Evolutionary conservation across 495 filamentous ascomycete genomes (phyloP), one percentile per base, ranked within the genome.

Genomic region (Lophiotrema nucula): DNA sequence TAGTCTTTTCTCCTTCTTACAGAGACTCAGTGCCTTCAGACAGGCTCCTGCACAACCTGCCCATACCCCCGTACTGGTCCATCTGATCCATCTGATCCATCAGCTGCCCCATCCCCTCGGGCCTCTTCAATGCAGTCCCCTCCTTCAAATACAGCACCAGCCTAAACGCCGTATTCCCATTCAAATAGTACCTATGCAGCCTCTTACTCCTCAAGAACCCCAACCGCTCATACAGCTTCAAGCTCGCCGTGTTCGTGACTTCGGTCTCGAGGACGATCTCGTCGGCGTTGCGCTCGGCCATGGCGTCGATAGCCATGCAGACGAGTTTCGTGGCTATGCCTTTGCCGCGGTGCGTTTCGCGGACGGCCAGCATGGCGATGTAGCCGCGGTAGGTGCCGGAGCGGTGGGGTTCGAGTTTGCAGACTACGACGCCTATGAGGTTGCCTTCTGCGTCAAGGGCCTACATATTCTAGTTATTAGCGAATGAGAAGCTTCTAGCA

Each of bases 241-340:
- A 92, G 5, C 90, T 91, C 4, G 90, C 88, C 2, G 85, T 84
- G 70, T 99, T 99, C 16, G 87, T 91, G 68, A 92, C 90, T 75
- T 99, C 95, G 2, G 95, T 99, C 77, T 99, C 95, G 37, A 99
- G 83, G 8, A 91, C 92, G 31, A 98, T 82, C 84, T 99, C 95
- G 67, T 97, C 92, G 42, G 95, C 95, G 68, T 89, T 77, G 47
- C 85, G 75, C 56, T 80, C 79, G 22, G 83, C 82, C 95, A 99
- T 97, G 28, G 87, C 87, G 69, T 96, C 90, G 59, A 99, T 93
- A 6, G 91, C 90, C 83, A 86, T 88, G 55, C 86, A 78, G 13
- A 97, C 95, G 19, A 99, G 75, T 47, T 83, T 84, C 4, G 92
- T 96, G 15, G 92, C 93, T 50, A 99, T 92, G n/a, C 93, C 90